Base-by-base conservation (phyloP, 371 early-diverging fungal genomes). In the Mucor indicus region DNA sequence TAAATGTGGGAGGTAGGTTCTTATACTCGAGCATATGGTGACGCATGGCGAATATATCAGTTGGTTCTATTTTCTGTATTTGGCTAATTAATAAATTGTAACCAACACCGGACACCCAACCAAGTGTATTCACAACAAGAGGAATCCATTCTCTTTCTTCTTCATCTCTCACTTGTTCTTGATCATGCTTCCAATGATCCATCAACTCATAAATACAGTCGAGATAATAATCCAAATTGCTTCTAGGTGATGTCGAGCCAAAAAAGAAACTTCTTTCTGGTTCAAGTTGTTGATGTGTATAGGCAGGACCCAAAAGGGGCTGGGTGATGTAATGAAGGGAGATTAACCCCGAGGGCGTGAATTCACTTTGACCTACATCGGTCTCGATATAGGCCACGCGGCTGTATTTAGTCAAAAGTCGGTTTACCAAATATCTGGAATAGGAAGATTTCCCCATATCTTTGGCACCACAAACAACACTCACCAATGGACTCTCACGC, bases 281-380 rank as follows among this genome's bases (percentile, higher is more conserved):
- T 22, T 56, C 53, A 1, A 65, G 20, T 32, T 75, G 69, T 11
- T 81, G 72, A 46, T 90, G 89, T 1, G 90, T 85, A 63, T 83
- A 92, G 17, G 91, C 76, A 9, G 91, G 87, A 7, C 89, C 87
- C 31, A 90, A 53, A n/a, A 90, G 48, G 9, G 90, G 90, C 1
- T 63, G 47, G 2, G 64, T 60, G 4, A 91, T 36, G 27, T 86
- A 53, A 60, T 88, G 83, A 9, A 93, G 72, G 1, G 91, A 83
- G 3, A 88, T 62, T 30, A 85, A 64, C 1, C 91, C 91, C 1
- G 77, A 38, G 16, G 90, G 85, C 0, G 89, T 81, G 47, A 90
- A 85, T 60, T 90, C 91, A 6, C 85, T 75, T 52, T 93, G 93
- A 3, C 93, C 93, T 16, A 88, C 45, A 57, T 93, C 93, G 27